A percentile compares a stretch with the other conserved stretches of the same genome.
phyloP scores from a whole-genome alignment of 2,329 filamentous ascomycete species.

The Myriangium duriaei region DNA sequence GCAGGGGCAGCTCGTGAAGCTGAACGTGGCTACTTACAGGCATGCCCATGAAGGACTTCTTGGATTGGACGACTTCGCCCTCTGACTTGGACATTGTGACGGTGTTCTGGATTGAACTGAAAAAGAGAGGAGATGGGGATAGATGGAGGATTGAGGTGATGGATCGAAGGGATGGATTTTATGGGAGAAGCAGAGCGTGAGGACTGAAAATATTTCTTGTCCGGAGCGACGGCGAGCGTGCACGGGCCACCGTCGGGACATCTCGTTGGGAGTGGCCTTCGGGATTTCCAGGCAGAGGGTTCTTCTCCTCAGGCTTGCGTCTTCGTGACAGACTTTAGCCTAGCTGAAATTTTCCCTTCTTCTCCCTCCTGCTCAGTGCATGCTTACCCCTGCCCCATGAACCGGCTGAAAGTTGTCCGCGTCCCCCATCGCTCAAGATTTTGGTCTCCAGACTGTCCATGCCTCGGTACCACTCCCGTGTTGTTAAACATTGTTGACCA shows the following conservation, averaged over 20 bases:
- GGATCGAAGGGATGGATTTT: slow-evolving; percentile 5
- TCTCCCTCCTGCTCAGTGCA: too few species aligned
- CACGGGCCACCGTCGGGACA: background rate
- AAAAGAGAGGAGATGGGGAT: slow-evolving; percentile 19
- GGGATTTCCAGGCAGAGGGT: background rate
- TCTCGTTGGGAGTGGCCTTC: background rate
- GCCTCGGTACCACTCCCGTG: too few species aligned
- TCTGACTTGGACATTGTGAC: slow-evolving; percentile 28
- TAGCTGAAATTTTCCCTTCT: too few species aligned
- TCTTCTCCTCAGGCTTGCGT: background rate
- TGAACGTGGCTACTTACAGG: slow-evolving; percentile 27
- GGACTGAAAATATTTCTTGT: background rate
- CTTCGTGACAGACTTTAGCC: slow-evolving; percentile 3
- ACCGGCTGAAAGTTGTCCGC: too few species aligned
- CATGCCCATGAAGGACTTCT: slow-evolving; percentile 44
- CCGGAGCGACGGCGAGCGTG: background rate
- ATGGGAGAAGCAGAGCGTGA: background rate
- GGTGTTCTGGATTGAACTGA: slow-evolving; percentile 19
- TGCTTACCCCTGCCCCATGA: too few species aligned
- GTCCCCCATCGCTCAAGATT: too few species aligned
- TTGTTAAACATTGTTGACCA: too few species aligned
- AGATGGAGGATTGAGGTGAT: slow-evolving; percentile 13
- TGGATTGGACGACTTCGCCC: slow-evolving; percentile 36
- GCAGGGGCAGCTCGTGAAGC: slow-evolving; percentile 9
- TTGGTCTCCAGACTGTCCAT: too few species aligned